Conservation (phyloP, 768 basidiomycete species). For the Lactifluus rugatus region DNA sequence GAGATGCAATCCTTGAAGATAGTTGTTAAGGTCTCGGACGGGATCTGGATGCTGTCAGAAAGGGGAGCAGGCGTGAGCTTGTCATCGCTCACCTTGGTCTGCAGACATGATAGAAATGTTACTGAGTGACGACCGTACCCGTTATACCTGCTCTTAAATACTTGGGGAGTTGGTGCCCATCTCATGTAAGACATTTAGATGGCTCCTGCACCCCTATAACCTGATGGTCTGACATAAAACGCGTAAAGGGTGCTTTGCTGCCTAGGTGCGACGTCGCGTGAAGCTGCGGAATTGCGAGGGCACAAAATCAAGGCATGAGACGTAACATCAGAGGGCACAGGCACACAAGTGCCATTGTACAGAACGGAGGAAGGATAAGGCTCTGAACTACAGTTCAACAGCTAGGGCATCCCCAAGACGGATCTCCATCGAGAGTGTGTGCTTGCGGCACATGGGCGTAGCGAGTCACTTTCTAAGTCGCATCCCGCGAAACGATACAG, state of each 20-base stretch:
- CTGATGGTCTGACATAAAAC: background rate
- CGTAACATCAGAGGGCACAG: background rate
- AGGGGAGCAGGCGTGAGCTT: background rate
- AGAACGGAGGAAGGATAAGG: background rate
- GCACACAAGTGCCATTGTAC: background rate
- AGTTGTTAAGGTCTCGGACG: constrained; percentile 7
- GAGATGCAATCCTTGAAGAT: background rate
- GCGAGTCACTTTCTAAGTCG: background rate
- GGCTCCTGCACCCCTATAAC: constrained; percentile 1
- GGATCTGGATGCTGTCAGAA: background rate
- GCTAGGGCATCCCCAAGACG: background rate
- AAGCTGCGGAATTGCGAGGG: background rate
- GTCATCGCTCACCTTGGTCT: background rate
- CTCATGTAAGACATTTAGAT: background rate
- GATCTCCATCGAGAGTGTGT: background rate
- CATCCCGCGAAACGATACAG: background rate
- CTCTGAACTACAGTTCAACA: background rate
- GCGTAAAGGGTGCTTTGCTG: background rate
- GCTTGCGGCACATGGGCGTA: background rate
- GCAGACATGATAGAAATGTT: background rate
- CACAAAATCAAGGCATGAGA: background rate
- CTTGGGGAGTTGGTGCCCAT: background rate
- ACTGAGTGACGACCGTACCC: background rate
- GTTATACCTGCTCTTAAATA: background rate
- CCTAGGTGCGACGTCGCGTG: background rate